Evolutionary conservation across 2,329 filamentous ascomycete species (phyloP).

Genomic region (Microdochium bolleyi): DNA sequence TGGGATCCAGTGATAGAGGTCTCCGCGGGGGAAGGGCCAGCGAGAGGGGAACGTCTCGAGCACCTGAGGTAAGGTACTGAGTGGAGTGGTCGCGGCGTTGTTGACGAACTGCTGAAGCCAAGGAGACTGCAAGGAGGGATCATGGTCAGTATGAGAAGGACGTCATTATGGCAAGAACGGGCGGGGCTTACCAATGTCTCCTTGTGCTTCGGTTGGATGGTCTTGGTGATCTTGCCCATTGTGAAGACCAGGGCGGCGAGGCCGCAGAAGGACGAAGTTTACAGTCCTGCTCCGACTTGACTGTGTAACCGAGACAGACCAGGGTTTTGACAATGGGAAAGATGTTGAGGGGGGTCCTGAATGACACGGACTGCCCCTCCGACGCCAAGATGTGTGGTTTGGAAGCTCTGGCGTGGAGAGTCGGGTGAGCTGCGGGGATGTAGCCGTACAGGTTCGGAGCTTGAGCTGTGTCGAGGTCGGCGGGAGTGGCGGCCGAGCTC

Average conservation of each 20-base stretch:
- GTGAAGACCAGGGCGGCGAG: slow-evolving; percentile 47
- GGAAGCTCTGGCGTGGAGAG: neutral
- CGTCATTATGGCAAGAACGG: neutral
- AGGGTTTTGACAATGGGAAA: slow-evolving; percentile 30
- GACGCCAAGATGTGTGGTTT: neutral
- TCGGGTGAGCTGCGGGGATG: neutral
- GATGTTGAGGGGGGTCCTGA: slow-evolving; percentile 2
- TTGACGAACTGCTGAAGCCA: slow-evolving; percentile 78
- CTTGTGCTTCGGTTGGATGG: slow-evolving; percentile 58
- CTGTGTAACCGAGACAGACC: slow-evolving; percentile 32
- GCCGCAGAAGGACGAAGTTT: slow-evolving; percentile 39
- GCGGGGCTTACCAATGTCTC: slow-evolving; percentile 52
- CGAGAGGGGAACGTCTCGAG: slow-evolving; percentile 74
- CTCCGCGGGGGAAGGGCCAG: slow-evolving; percentile 94
- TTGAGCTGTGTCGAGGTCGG: neutral
- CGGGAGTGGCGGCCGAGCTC: neutral
- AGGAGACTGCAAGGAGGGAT: slow-evolving; percentile 56
- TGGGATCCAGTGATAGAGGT: slow-evolving; percentile 97
- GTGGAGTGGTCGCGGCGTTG: slow-evolving; percentile 56
- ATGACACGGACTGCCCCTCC: neutral
- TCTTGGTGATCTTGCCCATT: slow-evolving; percentile 64
- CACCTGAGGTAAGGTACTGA: slow-evolving; percentile 69
- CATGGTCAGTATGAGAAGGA: slow-evolving; percentile 15
- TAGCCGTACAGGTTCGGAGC: neutral
- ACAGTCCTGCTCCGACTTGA: slow-evolving; percentile 47